A percentile compares a stretch with the other conserved stretches of the same genome.
phyloP scores from a whole-genome alignment of 495 filamentous ascomycete species.

The Emericellopsis terricola region DNA sequence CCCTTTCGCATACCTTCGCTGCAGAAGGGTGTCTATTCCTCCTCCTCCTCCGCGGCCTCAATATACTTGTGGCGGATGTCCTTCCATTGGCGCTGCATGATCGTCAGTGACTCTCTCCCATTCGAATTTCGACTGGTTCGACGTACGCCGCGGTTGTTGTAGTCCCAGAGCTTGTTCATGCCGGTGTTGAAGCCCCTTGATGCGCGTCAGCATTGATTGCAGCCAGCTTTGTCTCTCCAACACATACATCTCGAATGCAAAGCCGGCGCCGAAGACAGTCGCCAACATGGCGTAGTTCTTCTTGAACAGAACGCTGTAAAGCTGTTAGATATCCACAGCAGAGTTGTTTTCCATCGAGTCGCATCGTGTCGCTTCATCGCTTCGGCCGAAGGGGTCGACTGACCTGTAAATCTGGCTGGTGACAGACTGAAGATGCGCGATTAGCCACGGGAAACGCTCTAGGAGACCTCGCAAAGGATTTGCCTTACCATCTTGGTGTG shows the following conservation, averaged over 20 bases:
- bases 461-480: too few relatives aligned
- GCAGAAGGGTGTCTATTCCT: too few relatives aligned
- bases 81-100: slow-evolving; percentile 93
- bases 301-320: slow-evolving; percentile 58
- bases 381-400: slow-evolving; percentile 19
- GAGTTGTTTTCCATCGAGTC: too few relatives aligned
- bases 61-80: slow-evolving; percentile 86
- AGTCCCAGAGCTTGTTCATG: slow-evolving; percentile 77
- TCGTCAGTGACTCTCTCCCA: neutral
- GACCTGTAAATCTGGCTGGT: slow-evolving; percentile 52
- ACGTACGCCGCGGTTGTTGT: slow-evolving; percentile 73
- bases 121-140: slow-evolving; percentile 3
- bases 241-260: slow-evolving; percentile 83
- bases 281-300: slow-evolving; percentile 75
- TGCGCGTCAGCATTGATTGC: slow-evolving; percentile 9
- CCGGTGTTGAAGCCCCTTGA: slow-evolving; percentile 56
- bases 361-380: neutral
- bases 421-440: slow-evolving; percentile 3
- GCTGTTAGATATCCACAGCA: too few relatives aligned
- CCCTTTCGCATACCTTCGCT: too few relatives aligned
- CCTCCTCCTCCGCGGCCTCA: slow-evolving; percentile 22
- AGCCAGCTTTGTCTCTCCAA: too few relatives aligned
- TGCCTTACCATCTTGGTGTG: slow-evolving; percentile 1
- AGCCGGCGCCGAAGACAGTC: slow-evolving; percentile 68
- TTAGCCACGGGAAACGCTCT: too few relatives aligned